Base-by-base conservation (phyloP, 805 yeast genomes). In the Ogataea neopini region DNA sequence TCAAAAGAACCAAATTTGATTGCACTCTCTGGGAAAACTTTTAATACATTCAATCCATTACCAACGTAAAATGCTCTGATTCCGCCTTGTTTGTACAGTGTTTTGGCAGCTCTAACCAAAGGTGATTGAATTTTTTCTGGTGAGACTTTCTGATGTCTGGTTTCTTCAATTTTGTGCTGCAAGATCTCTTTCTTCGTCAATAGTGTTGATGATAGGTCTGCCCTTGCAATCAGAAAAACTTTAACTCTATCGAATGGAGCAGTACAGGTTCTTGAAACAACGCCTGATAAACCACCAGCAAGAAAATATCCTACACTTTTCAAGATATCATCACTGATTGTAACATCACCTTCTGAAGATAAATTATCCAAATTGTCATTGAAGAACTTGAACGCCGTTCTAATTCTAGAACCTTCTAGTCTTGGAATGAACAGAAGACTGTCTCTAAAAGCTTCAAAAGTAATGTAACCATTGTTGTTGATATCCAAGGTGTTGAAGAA, bases 1-100 rank as follows among this genome's bases (percentile, higher is more conserved):
- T 92, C 99, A 65, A 94, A 92, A 3, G 96, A 83, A 3, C 99
- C 98, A 68, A 94, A 92, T 63, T 94, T 94, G 80, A 92, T 92
- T 1, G 98, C 97, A 30, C 96, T 86, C 65, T 92, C 99, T 0
- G 99, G 99, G 62, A 94, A 88, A 17, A 92, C 97, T 64, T 92
- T 92, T 46, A 91, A 59, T n/a, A 87, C 88, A 64, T 94, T 94
- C 40, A 92, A 72, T 1, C 97, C 98, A 69, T 92, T 92, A 5
- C 97, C 99, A 13, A 91, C 96, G 65, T 94, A 94, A 62, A 94
- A 94, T 0, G 94, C 84, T 47, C 78, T 76, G 3, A 90, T 46
- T 0, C 99, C 99, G 22, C 97, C 97, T 67, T 87, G 94, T 57
- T 79, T 80, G 76, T 91, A 94, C 29, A 94, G 68, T 0, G 89